A percentile compares a stretch with the other conserved stretches of the same genome.
phyloP scores from a whole-genome alignment of 805 yeast species.

The Priceomyces carsonii region DNA sequence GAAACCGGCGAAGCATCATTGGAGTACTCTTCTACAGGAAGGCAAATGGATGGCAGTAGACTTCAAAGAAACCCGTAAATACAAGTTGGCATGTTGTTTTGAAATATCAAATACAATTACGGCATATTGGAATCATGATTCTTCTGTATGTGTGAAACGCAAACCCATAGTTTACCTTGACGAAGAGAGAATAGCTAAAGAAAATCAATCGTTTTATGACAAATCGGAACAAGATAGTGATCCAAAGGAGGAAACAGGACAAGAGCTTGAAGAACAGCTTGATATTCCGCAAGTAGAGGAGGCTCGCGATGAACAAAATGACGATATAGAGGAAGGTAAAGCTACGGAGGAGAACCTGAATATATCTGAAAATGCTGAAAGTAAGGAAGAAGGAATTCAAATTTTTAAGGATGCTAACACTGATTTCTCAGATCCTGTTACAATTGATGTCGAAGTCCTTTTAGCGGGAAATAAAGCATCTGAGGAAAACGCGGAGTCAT shows the following conservation, averaged over 20 bases:
- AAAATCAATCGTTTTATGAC: no score
- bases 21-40: constrained; percentile 76
- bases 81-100: constrained; percentile 68
- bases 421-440: constrained; percentile 3
- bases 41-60: constrained; percentile 84
- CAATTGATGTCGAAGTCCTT: constrained; percentile 3
- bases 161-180: constrained; percentile 38
- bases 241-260: constrained; percentile 2
- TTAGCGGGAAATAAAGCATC: neutral
- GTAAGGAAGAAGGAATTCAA: constrained; percentile 2
- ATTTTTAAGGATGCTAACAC: constrained; percentile 4
- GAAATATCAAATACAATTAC: constrained; percentile 68
- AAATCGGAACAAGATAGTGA: no score
- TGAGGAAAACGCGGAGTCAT: neutral
- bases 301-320: constrained; percentile 2
- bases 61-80: constrained; percentile 67
- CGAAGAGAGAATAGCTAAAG: constrained; percentile 6
- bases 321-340: constrained; percentile 5
- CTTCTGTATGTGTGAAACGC: constrained; percentile 57
- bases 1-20: constrained; percentile 49
- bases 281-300: constrained; percentile 1
- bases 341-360: constrained; percentile 1
- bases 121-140: constrained; percentile 81
- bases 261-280: constrained; percentile 1
- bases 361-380: neutral